A percentile compares a stretch with the other conserved stretches of the same genome.
Evolutionary conservation across 164 flowering plant species (phyloP).

Genomic region (Platanus orientalis): DNA sequence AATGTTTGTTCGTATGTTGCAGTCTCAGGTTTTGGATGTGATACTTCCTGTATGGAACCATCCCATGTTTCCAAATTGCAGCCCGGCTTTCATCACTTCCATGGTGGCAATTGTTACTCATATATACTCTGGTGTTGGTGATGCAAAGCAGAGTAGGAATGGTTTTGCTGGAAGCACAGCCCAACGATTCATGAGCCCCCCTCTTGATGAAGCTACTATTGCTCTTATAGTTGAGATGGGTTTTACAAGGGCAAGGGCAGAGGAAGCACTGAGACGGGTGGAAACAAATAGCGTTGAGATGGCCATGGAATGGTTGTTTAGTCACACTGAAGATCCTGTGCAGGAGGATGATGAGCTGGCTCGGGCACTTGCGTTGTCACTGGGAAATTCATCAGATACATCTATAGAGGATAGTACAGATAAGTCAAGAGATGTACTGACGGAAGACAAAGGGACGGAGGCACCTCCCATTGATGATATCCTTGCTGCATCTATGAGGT

Average conservation of each 20-base stretch:
- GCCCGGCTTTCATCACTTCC: constrained; percentile 50
- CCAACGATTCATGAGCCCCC: constrained; percentile 59
- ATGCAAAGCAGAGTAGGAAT: constrained; percentile 52
- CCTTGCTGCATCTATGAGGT: constrained; percentile 60
- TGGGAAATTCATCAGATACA: constrained; percentile 72
- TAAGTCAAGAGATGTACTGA: constrained; percentile 40
- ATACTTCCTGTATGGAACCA: constrained; percentile 92
- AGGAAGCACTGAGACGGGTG: constrained; percentile 80
- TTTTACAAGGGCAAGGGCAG: constrained; percentile 85
- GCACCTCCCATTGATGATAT: constrained; percentile 83
- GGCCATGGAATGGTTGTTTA: constrained; percentile 97
- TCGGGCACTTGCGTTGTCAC: constrained; percentile 86
- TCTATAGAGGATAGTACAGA: constrained; percentile 60
- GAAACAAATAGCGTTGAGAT: constrained; percentile 89
- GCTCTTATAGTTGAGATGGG: constrained; percentile 95
- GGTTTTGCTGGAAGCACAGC: constrained; percentile 45
- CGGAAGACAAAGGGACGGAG: constrained; percentile 50
- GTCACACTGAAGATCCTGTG: constrained; percentile 87
- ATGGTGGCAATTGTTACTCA: constrained; percentile 67
- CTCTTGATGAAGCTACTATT: constrained; percentile 84
- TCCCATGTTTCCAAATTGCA: constrained; percentile 70
- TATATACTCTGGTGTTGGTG: constrained; percentile 80
- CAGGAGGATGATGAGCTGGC: constrained; percentile 98
- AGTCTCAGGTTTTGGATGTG: constrained; percentile 82
- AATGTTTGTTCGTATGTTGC: constrained; percentile 75